These are phyloP conservation scores for Trichoderma aggressivum DNA, from an alignment of 2,329 filamentous ascomycete genomes.

Conservation along the genomic window DNA sequence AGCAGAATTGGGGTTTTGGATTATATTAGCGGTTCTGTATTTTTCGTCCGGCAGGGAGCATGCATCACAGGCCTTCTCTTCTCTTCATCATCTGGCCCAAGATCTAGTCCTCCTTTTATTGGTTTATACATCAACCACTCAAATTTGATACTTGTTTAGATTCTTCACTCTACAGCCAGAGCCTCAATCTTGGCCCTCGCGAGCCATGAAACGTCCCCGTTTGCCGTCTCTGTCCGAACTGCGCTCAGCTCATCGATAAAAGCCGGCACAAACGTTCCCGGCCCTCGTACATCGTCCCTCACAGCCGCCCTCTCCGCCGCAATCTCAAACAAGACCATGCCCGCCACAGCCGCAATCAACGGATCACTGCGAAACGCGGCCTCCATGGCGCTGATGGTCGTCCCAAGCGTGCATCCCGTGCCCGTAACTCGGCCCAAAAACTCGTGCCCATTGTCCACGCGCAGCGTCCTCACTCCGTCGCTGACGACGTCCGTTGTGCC, in stretches of 20 bases:
- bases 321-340: slow-evolving; percentile 71
- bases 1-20: background rate
- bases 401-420: slow-evolving; percentile 82
- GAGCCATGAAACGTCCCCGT: slow-evolving; percentile 51
- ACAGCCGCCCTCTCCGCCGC: slow-evolving; percentile 68
- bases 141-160: background rate
- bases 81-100: background rate
- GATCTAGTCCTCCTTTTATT: background rate
- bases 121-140: background rate
- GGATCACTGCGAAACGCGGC: slow-evolving; percentile 61
- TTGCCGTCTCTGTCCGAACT: slow-evolving; percentile 46
- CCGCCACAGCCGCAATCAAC: slow-evolving; percentile 70
- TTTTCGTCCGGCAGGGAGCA: background rate
- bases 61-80: background rate
- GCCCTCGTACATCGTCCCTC: slow-evolving; percentile 64
- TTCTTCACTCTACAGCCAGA: slow-evolving; percentile 25
- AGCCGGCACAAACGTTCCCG: slow-evolving; percentile 80
- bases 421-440: slow-evolving; percentile 70
- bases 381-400: slow-evolving; percentile 71
- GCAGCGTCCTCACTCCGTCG: slow-evolving; percentile 65
- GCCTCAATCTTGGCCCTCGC: slow-evolving; percentile 47
- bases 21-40: background rate
- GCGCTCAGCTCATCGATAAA: slow-evolving; percentile 71
- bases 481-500: slow-evolving; percentile 74
- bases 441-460: slow-evolving; percentile 73